Conservation (phyloP, 768 basidiomycete genomes). For the Mycena metata region DNA sequence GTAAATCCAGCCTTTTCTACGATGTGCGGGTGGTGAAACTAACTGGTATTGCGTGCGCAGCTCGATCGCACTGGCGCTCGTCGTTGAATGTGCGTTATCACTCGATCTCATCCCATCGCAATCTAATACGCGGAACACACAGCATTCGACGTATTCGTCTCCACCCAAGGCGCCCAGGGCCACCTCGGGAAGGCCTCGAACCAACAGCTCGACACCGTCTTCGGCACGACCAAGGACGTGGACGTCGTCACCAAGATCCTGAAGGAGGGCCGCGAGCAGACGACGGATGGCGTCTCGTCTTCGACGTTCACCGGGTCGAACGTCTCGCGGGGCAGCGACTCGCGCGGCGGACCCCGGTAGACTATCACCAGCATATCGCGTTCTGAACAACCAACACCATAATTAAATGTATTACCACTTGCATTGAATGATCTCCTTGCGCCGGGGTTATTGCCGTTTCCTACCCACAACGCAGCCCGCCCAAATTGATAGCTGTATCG, state of each 20-base stretch:
- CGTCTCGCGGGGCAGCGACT: constrained; percentile 37
- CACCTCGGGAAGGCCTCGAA: constrained; percentile 80
- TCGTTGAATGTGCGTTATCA: constrained; percentile 88
- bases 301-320: constrained; percentile 39
- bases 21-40: constrained; percentile 14
- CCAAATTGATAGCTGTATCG: no score
- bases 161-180: constrained; percentile 84
- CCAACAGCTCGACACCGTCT: constrained; percentile 84
- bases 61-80: constrained; percentile 76
- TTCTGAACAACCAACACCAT: constrained; percentile 14
- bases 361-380: neutral
- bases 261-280: constrained; percentile 71
- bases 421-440: constrained; percentile 12
- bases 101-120: neutral
- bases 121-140: no score
- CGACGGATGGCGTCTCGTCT: constrained; percentile 60
- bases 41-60: constrained; percentile 57
- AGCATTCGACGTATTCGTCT: constrained; percentile 83
- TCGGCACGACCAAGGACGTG: constrained; percentile 73
- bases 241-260: constrained; percentile 75
- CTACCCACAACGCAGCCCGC: no score
- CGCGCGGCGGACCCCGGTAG: neutral
- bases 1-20: constrained; percentile 58
- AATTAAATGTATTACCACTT: constrained; percentile 31
- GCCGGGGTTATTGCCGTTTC: neutral